Percentiles rank a stretch among this genome's conserved stretches.
Conservation (phyloP, 2,329 filamentous ascomycete genomes). For the Emergomyces pasteurianus region DNA sequence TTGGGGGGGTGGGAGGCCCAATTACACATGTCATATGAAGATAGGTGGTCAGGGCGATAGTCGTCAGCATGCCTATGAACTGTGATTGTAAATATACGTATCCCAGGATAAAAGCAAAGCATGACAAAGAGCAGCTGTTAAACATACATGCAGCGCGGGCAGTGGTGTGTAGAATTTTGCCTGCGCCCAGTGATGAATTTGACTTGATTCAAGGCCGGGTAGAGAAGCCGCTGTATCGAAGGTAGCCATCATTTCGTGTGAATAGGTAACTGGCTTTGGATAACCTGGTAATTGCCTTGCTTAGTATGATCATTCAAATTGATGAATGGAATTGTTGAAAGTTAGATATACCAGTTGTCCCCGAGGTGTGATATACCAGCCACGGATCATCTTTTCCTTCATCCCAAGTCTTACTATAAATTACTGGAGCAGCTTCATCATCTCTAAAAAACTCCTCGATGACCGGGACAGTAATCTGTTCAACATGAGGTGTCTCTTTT, state of each 20-base stretch:
- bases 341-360: constrained; percentile 15
- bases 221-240: neutral
- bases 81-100: neutral
- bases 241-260: neutral
- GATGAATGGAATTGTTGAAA: neutral
- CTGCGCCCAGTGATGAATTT: neutral
- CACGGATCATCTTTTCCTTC: constrained; percentile 18
- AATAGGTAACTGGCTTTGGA: neutral
- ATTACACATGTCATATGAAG: neutral
- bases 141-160: neutral
- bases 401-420: constrained; percentile 17
- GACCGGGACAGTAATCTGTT: constrained; percentile 7
- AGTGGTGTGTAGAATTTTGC: neutral
- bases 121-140: neutral
- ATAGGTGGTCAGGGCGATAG: neutral
- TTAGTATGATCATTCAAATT: neutral
- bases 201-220: neutral
- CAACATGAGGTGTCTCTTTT: neutral
- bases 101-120: neutral
- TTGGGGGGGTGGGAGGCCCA: neutral
- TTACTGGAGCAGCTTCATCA: constrained; percentile 5
- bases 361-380: constrained; percentile 19
- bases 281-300: neutral
- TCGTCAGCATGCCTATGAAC: neutral
- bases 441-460: constrained; percentile 11